Conservation (phyloP, 2,329 filamentous ascomycete species). For the Pseudocercospora eumusae region DNA sequence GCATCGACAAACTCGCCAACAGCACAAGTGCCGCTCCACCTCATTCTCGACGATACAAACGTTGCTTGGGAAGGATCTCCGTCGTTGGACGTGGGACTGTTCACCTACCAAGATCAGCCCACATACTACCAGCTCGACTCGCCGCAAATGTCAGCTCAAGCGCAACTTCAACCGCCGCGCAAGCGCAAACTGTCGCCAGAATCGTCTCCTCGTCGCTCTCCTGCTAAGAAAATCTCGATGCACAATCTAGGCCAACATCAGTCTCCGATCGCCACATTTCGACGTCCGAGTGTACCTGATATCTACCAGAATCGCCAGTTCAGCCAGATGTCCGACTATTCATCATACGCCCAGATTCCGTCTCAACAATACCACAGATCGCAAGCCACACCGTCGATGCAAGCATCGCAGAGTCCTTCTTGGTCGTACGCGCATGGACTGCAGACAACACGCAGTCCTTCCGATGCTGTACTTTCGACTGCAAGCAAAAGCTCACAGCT, state of each 20-base stretch:
- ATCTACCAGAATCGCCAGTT: conserved; percentile 44
- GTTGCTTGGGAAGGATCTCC: conserved; percentile 43
- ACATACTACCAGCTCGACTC: conserved; percentile 35
- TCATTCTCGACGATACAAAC: conserved; percentile 58
- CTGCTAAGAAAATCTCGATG: conserved; percentile 46
- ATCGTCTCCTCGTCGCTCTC: conserved; percentile 51
- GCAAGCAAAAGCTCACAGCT: conserved; percentile 36
- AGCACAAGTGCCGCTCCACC: conserved; percentile 59
- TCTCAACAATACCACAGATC: conserved; percentile 35
- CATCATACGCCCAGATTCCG: conserved; percentile 34
- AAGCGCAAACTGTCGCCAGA: conserved; percentile 61
- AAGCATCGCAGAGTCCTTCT: conserved; percentile 41
- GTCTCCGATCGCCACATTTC: conserved; percentile 40
- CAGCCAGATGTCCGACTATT: conserved; percentile 39
- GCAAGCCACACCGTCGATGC: conserved; percentile 34
- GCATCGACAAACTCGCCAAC: conserved; percentile 58
- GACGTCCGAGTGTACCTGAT: conserved; percentile 41
- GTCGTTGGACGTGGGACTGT: conserved; percentile 59
- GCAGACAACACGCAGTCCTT: conserved; percentile 34
- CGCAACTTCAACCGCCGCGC: conserved; percentile 39
- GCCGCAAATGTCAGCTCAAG: conserved; percentile 30
- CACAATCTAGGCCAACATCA: conserved; percentile 42
- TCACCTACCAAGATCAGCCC: conserved; percentile 53
- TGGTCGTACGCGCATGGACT: conserved; percentile 36
- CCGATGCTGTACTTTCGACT: conserved; percentile 31